phyloP scores from a whole-genome alignment of 768 basidiomycete species.

The Mycena belliarum region DNA sequence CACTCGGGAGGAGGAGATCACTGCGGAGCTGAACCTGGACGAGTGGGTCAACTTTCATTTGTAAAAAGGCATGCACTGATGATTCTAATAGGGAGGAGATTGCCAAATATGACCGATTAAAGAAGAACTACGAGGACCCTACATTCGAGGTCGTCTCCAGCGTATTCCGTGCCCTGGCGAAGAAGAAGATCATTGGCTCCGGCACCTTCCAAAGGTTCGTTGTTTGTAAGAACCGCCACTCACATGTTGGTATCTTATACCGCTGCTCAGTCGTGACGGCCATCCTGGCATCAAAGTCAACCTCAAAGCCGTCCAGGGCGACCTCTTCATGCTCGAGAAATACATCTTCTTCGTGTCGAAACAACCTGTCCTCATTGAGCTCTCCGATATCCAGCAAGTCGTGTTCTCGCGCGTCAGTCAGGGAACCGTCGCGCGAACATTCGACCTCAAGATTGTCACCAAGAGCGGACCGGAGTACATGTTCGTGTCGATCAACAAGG shows the following conservation, averaged over 20 bases:
- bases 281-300: conserved; percentile 97
- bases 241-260: neutral
- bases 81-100: conserved; percentile 63
- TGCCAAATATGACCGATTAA: conserved; percentile 76
- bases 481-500: conserved; percentile 94
- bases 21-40: conserved; percentile 88
- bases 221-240: neutral
- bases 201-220: conserved; percentile 82
- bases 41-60: conserved; percentile 62
- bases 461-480: conserved; percentile 83
- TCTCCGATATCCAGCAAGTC: conserved; percentile 86
- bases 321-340: conserved; percentile 97
- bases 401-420: conserved; percentile 93
- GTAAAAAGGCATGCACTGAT: conserved; percentile 1
- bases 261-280: conserved; percentile 67
- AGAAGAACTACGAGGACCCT: conserved; percentile 93
- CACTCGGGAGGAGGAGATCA: conserved; percentile 94
- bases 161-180: conserved; percentile 88
- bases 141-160: conserved; percentile 94
- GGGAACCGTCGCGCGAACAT: conserved; percentile 85
- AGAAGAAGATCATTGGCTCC: conserved; percentile 89
- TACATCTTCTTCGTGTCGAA: conserved; percentile 98
- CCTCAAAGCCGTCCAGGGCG: conserved; percentile 94
- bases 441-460: conserved; percentile 88
- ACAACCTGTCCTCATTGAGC: conserved; percentile 87